Evolutionary conservation across 2,329 filamentous ascomycete species (phyloP).

Genomic region (Colletotrichum sp.): DNA sequence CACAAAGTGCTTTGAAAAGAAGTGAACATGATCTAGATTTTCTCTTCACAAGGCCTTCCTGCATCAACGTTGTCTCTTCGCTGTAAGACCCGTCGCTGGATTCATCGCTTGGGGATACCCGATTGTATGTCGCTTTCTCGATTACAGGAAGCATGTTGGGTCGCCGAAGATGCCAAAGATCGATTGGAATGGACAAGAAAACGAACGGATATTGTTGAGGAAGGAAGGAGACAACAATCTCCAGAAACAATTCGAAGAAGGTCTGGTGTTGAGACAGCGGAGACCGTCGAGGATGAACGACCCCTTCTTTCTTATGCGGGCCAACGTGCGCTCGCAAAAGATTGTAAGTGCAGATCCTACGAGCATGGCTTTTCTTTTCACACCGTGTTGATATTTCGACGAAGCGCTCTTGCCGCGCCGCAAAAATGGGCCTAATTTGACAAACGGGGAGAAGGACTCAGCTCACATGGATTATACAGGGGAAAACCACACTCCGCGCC

Average conservation of each 20-base stretch:
- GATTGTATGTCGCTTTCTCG: not conserved
- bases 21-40: not conserved
- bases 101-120: not conserved
- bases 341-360: not conserved
- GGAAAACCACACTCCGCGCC: not conserved
- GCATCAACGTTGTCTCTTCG: not conserved
- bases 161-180: not conserved
- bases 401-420: not conserved
- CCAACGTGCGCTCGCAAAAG: not conserved
- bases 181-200: not conserved
- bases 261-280: not conserved
- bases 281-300: not conserved
- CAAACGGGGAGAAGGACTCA: not conserved
- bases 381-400: accelerated
- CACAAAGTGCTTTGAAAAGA: not conserved
- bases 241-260: not conserved
- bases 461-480: not conserved
- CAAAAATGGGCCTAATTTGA: accelerated
- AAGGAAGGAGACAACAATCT: accelerated
- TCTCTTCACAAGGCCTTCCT: not conserved
- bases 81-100: not conserved
- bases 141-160: not conserved
- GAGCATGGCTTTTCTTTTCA: not conserved
- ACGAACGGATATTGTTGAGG: accelerated
- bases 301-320: not conserved